These are phyloP conservation scores for Sphenostylis stenocarpa DNA, from an alignment of 306 rosid species.

Conservation along the genomic window DNA sequence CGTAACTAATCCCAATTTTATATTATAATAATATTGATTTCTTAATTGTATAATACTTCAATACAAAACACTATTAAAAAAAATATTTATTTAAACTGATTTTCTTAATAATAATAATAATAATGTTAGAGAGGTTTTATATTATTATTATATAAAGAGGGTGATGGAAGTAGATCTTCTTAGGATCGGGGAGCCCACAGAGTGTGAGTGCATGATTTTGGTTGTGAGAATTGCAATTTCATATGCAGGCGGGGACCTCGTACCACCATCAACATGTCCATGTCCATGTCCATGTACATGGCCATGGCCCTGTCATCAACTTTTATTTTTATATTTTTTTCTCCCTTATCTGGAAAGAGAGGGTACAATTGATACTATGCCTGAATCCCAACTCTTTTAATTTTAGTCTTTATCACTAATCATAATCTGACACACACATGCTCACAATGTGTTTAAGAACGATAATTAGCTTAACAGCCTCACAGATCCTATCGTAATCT, in stretches of 20 bases:
- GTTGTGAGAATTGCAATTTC: background rate
- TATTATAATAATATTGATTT: too few relatives aligned
- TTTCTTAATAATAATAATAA: too few relatives aligned
- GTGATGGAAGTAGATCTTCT: conserved; percentile 18
- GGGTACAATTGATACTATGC: too few relatives aligned
- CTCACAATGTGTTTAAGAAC: conserved; percentile 24
- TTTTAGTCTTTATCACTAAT: conserved; percentile 47
- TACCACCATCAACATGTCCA: conserved; percentile 7
- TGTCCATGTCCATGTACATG: background rate
- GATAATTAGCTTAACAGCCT: background rate
- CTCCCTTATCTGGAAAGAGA: conserved; percentile 16
- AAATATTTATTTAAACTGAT: too few relatives aligned
- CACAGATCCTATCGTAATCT: conserved; percentile 28
- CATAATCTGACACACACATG: conserved; percentile 32
- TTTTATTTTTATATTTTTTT: too few relatives aligned
- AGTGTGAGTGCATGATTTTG: conserved; percentile 27
- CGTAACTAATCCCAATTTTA: too few relatives aligned
- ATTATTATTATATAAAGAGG: too few relatives aligned
- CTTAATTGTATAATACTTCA: too few relatives aligned
- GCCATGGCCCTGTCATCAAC: conserved; percentile 16
- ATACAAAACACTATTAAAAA: too few relatives aligned
- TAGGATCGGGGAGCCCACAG: conserved; percentile 41
- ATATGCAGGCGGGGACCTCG: conserved; percentile 44
- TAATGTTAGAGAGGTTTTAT: too few relatives aligned
- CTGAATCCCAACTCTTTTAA: conserved; percentile 52